Percentiles rank a stretch among this genome's conserved stretches.
These are phyloP conservation scores for Penicillium verrucosum DNA, from an alignment of 2,329 filamentous ascomycete species.

Conservation along the genomic window DNA sequence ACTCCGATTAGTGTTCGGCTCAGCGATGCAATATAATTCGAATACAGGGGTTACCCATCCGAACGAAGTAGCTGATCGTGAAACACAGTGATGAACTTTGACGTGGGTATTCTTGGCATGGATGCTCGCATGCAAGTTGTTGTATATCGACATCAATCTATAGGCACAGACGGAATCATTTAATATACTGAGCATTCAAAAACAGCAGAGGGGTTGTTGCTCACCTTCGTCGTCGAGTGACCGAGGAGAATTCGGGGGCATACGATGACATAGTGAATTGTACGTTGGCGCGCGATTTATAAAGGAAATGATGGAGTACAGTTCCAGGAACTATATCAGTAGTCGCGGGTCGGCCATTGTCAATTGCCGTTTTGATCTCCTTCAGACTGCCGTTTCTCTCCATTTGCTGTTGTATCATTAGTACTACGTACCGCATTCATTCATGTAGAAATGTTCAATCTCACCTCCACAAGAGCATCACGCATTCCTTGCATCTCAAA, in stretches of 20 bases:
- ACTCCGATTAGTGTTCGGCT: conserved; percentile 60
- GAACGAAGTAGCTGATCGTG: conserved; percentile 71
- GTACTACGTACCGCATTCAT: conserved; percentile 25
- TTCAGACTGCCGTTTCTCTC: conserved; percentile 71
- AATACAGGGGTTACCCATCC: conserved; percentile 91
- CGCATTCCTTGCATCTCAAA: conserved; percentile 77
- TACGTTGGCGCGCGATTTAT: conserved; percentile 91
- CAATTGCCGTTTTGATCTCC: conserved; percentile 69
- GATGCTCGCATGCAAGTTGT: conserved; percentile 77
- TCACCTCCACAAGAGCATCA: conserved; percentile 56
- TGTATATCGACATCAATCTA: conserved; percentile 77
- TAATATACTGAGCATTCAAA: neutral
- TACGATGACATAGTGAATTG: conserved; percentile 92
- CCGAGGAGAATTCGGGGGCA: conserved; percentile 61
- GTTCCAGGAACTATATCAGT: conserved; percentile 76
- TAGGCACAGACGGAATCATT: conserved; percentile 1
- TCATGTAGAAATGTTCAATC: conserved; percentile 6
- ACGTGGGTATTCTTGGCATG: conserved; percentile 80
- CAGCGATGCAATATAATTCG: conserved; percentile 93
- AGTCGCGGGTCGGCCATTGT: conserved; percentile 66
- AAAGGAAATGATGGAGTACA: conserved; percentile 84
- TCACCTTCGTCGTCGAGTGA: conserved; percentile 62
- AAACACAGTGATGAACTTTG: conserved; percentile 79
- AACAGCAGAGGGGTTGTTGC: conserved; percentile 2
- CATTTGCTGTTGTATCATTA: conserved; percentile 55